Evolutionary conservation across 805 yeast genomes (phyloP), one percentile per base, ranked within the genome.

Genomic region (Candida railenensis): DNA sequence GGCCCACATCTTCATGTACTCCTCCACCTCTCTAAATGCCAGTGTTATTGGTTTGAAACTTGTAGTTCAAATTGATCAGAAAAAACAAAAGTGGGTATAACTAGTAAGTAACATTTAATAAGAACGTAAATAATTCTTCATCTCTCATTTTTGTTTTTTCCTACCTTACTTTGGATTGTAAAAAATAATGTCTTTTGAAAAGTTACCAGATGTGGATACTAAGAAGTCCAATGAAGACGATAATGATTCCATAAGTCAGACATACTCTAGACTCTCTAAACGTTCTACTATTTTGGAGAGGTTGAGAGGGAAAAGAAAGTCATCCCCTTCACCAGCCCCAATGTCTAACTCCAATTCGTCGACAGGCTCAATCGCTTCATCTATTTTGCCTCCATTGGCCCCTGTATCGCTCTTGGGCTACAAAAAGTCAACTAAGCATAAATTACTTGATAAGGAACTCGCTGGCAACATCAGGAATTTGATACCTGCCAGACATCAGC

Each of bases 401-500:
- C 81, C 84, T 0, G 58, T 89, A 9, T 61, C 55, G 16, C 67
- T 91, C 15, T 48, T 46, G 0, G 97, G 97, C 1, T 88, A 87
- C 60, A 67, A 71, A 22, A 55, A 69, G 0, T 60, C 72, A 2
- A 87, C 96, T 0, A 77, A 73, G 48, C 81, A 80, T 50, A 71
- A 75, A 51, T 66, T 92, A 7, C 57, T 92, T 46, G 70, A 73
- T n/a, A 57, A 58, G 4, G 86, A 80, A 42, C 67, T 92, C 56
- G 94, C 94, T 1, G 86, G 78, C 48, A 89, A 89, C 45, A 75
- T 92, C 32, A 73, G 96, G 39, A 69, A 73, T 22, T 74, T 89
- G 44, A 62, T 94, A 49, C 96, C 97, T 0, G 76, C 88, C 3
- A 72, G 97, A 40, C 69, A 87, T 34, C 97, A 89, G 61, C 71